Evolutionary conservation across 2,329 filamentous ascomycete genomes (phyloP).

Genomic region (Alternaria panax): DNA sequence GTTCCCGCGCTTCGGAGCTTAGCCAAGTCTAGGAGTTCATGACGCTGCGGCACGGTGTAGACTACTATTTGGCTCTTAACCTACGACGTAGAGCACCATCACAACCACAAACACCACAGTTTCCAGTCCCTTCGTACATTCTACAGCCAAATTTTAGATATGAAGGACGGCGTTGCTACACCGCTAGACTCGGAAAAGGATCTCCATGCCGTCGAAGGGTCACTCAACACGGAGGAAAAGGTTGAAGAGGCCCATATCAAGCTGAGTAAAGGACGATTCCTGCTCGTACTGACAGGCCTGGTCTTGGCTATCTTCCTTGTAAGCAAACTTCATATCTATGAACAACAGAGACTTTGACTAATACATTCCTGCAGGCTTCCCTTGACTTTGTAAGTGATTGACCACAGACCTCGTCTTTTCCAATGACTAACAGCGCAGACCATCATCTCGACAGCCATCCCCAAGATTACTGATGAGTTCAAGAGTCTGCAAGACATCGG

Average conservation of each 20-base stretch:
- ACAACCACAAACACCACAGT: background rate
- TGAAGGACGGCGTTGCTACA: background rate
- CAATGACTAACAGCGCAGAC: background rate
- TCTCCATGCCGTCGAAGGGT: background rate
- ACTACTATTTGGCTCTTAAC: background rate
- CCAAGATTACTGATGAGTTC: constrained; percentile 43
- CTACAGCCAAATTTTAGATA: background rate
- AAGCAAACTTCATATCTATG: background rate
- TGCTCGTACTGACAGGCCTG: constrained; percentile 4
- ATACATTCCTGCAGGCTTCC: background rate
- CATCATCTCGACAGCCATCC: constrained; percentile 42
- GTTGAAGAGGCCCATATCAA: constrained; percentile 1
- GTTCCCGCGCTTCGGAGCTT: background rate
- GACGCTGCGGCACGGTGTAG: background rate
- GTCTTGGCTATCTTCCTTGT: constrained; percentile 10
- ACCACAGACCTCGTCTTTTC: too few species aligned
- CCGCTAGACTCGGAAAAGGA: background rate
- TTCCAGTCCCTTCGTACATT: background rate
- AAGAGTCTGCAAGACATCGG: constrained; percentile 37
- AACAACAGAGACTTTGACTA: background rate
- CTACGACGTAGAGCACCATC: background rate
- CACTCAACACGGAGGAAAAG: background rate
- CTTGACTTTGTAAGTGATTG: constrained; percentile 8
- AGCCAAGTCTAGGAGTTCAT: background rate
- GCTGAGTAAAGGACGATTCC: background rate